Evolutionary conservation across 2,329 filamentous ascomycete genomes (phyloP).

Genomic region (Talaromyces funiculosus): DNA sequence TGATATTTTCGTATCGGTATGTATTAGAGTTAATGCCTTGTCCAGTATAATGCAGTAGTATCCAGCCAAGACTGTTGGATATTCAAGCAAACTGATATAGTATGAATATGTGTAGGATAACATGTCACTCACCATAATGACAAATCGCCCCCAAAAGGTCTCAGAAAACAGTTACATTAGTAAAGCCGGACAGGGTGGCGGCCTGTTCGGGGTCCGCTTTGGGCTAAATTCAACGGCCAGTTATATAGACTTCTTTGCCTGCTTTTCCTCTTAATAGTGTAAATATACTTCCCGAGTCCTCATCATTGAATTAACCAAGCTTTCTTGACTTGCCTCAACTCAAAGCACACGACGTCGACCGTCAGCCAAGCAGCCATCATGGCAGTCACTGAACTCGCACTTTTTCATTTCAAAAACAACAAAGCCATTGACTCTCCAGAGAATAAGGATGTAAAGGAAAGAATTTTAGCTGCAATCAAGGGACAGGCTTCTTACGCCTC

Average conservation of each 20-base stretch:
- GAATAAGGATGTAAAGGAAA: constrained; percentile 20
- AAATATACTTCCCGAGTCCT: neutral
- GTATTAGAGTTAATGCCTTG: neutral
- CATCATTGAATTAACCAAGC: neutral
- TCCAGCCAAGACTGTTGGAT: neutral
- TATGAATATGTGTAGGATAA: neutral
- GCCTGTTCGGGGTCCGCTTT: neutral
- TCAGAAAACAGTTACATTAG: neutral
- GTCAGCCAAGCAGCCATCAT: neutral
- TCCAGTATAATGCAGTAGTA: neutral
- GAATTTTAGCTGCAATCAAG: constrained; percentile 32
- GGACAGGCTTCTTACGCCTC: constrained; percentile 35
- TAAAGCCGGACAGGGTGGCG: neutral
- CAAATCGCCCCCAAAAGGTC: neutral
- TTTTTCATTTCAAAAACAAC: constrained; percentile 31
- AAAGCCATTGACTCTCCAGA: constrained; percentile 19
- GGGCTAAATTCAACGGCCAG: neutral
- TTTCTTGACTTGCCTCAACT: neutral
- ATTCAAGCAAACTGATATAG: neutral
- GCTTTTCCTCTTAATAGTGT: neutral
- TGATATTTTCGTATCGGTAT: neutral
- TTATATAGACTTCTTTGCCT: too few species aligned
- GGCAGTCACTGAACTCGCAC: constrained; percentile 42
- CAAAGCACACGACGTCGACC: neutral
- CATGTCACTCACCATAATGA: neutral